Evolutionary conservation across 2,329 filamentous ascomycete genomes (phyloP), one percentile per base, ranked within the genome.

Genomic region (Colletotrichum incanum): DNA sequence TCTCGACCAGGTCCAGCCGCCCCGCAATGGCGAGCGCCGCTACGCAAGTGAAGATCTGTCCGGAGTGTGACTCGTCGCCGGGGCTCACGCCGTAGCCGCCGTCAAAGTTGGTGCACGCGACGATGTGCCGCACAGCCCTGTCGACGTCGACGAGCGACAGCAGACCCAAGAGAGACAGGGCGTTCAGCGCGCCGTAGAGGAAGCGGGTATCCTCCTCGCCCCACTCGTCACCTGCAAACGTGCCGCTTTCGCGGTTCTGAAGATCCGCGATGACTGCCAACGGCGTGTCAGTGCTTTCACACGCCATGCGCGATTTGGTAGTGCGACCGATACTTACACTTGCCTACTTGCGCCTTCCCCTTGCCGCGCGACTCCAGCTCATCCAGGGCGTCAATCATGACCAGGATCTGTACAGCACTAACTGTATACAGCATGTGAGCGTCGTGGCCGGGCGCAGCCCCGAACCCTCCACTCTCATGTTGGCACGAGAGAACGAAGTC

Each of bases 401-500:
- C 94, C 63, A 99, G 88, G 76, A 98, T 95, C 85, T 99, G 96
- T 77, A 99, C 92, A 65, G 94, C 95, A 84, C 95, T 98, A 79
- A 96, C 93, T 66, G 96, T 99, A 81, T 96, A 98, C 64, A 98
- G 90, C 90, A 99, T 94, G 82, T 99, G 96, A 34, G 96, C 91
- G 84, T 99, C 96, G 81, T 99, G 96, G 7, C 94, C 93, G 0
- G 96, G 96, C 16, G 96, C 95, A 65, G 96, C 95, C 59, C 95
- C 95, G 79, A 99, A 98, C 18, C 96, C 96, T 60, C 96, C 96
- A 79, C 88, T 93, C 1, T 94, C 91, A 80, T 95, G 92, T 84
- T 98, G 92, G 77, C 96, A 99, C n/a, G 93, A 95, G 62, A 98
- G 89, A n/a, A 98, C 93, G 83, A 97, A 99, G 76, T 95, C 91